A percentile compares a stretch with the other conserved stretches of the same genome.
These are phyloP conservation scores for Omphalotus guepiniiformis DNA, from an alignment of 768 basidiomycete species.

Conservation along the genomic window DNA sequence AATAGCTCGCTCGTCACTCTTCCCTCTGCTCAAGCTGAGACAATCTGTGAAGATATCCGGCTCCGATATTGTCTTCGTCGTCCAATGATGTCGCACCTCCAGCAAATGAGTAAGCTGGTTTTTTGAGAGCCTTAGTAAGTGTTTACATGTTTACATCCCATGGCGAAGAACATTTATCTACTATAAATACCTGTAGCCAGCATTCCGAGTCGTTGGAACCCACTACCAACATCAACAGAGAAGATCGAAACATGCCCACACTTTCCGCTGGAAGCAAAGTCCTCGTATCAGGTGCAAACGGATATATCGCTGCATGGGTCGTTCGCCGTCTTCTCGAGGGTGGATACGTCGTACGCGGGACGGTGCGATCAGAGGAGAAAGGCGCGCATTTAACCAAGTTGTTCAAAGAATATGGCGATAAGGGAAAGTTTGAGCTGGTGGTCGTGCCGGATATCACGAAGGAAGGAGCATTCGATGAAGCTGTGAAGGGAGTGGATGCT, in stretches of 20 bases:
- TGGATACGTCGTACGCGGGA: constrained; percentile 62
- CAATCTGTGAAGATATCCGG: no score
- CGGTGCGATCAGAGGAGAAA: constrained; percentile 60
- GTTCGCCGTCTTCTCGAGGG: constrained; percentile 50
- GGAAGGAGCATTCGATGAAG: constrained; percentile 75
- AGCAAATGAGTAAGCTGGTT: no score
- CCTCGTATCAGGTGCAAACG: constrained; percentile 47
- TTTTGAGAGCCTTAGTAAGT: no score
- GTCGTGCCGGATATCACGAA: constrained; percentile 65
- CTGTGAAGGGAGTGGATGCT: constrained; percentile 70
- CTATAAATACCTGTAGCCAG: no score
- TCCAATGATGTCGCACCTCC: no score
- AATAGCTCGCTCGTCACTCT: no score
- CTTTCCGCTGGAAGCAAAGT: constrained; percentile 7
- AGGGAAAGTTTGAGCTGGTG: constrained; percentile 59
- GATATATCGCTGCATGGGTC: constrained; percentile 59
- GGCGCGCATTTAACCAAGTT: constrained; percentile 49
- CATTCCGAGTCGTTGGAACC: no score
- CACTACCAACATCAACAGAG: not conserved
- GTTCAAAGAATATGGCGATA: constrained; percentile 51
- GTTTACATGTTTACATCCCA: no score
- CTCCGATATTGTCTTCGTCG: no score
- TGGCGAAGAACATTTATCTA: no score
- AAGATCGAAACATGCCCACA: not conserved
- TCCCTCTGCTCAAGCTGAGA: no score